Evolutionary conservation across 495 filamentous ascomycete species (phyloP).

Genomic region (Cryomyces antarcticus): DNA sequence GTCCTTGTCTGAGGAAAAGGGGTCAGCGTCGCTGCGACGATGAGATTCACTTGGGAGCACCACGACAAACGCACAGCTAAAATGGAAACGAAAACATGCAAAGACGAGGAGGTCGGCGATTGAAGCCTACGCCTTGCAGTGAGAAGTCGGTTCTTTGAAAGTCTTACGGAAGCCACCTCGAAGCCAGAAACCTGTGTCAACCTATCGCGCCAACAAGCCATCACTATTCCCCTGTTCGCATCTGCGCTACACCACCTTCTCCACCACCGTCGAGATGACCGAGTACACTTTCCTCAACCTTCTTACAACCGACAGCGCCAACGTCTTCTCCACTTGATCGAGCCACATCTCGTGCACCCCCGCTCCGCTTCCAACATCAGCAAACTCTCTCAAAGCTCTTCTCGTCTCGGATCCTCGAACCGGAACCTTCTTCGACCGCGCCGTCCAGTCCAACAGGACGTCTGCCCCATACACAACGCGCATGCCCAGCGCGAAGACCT

Average conservation of each 20-base stretch:
- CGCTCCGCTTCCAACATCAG: conserved; percentile 1
- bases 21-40: neutral
- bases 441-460: conserved; percentile 12
- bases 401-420: conserved; percentile 4
- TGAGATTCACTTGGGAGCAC: too few relatives aligned
- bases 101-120: too few relatives aligned
- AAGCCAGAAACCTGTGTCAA: neutral
- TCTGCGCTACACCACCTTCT: neutral
- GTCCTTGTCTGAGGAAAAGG: neutral
- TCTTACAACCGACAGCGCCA: conserved; percentile 1
- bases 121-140: too few relatives aligned
- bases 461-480: conserved; percentile 32
- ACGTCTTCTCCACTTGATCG: conserved; percentile 8
- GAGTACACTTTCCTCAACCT: conserved; percentile 1
- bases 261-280: neutral
- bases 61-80: too few relatives aligned
- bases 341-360: conserved; percentile 9
- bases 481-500: conserved; percentile 47
- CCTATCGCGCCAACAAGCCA: neutral
- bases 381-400: conserved; percentile 6
- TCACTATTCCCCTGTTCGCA: neutral
- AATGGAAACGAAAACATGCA: too few relatives aligned
- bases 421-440: neutral
- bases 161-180: neutral
- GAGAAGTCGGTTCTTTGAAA: neutral